These are phyloP conservation scores for Kodamaea neixiangensis DNA, from an alignment of 805 yeast genomes.

Conservation along the genomic window DNA sequence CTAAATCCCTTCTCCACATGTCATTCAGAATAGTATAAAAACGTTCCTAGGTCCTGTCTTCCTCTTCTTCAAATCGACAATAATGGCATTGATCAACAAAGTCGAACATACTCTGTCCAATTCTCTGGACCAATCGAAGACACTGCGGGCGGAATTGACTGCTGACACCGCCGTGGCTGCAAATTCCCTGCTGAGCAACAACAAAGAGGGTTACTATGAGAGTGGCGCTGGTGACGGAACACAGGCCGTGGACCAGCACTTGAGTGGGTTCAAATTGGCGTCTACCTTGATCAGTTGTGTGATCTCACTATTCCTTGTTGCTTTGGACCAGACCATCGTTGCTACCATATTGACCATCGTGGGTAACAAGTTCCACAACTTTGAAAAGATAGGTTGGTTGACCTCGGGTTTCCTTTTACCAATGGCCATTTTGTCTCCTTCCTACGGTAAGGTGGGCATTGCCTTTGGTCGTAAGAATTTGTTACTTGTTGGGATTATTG, in stretches of 20 bases:
- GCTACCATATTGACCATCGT: constrained; percentile 35
- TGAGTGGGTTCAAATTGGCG: constrained; percentile 28
- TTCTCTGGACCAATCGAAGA: not conserved
- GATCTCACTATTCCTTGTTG: constrained; percentile 34
- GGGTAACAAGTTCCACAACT: constrained; percentile 37
- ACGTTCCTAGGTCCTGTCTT: not conserved
- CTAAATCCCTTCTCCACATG: not conserved
- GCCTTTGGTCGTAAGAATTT: constrained; percentile 38
- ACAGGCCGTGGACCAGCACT: constrained; percentile 37
- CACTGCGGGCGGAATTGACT: not conserved
- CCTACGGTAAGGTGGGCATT: constrained; percentile 39
- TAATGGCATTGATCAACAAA: not conserved
- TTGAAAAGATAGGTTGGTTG: constrained; percentile 40
- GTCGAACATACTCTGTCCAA: not conserved
- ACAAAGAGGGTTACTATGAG: constrained; percentile 24
- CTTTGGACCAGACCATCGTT: constrained; percentile 43
- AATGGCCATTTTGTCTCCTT: constrained; percentile 34
- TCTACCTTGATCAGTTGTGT: constrained; percentile 30
- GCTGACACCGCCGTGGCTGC: not conserved
- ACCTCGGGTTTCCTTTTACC: constrained; percentile 38
- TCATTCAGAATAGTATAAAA: not conserved
- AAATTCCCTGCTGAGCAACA: constrained; percentile 20
- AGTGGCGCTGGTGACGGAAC: constrained; percentile 48
- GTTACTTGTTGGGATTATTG: constrained; percentile 24
- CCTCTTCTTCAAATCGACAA: not conserved